Evolutionary conservation across 2,329 filamentous ascomycete species (phyloP).

Genomic region (Paramyrothecium sp.): DNA sequence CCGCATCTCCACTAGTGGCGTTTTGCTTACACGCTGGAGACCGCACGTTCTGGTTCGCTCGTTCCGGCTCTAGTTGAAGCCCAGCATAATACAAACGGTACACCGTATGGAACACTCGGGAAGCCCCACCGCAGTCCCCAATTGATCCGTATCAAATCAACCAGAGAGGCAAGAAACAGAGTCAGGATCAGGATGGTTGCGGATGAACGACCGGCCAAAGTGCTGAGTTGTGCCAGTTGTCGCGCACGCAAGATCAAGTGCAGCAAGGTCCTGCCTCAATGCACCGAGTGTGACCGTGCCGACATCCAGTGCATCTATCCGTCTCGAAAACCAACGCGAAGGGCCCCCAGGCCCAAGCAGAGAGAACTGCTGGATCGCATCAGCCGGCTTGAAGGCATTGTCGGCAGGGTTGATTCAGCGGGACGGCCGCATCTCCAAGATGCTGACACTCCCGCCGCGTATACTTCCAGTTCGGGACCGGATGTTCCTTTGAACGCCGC

Average conservation of each 20-base stretch:
- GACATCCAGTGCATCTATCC: slow-evolving; percentile 46
- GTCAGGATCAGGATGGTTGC: background rate
- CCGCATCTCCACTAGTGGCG: no score
- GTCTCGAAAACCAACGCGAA: slow-evolving; percentile 40
- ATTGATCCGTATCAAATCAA: no score
- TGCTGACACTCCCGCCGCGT: slow-evolving; percentile 1
- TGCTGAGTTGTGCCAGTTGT: slow-evolving; percentile 58
- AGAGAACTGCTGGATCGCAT: slow-evolving; percentile 42
- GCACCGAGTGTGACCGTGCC: slow-evolving; percentile 49
- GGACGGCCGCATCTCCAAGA: slow-evolving; percentile 19
- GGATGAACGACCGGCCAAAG: slow-evolving; percentile 19
- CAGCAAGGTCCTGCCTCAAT: slow-evolving; percentile 51
- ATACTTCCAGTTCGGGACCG: no score
- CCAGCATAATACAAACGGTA: no score
- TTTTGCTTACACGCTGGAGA: no score
- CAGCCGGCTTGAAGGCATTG: slow-evolving; percentile 42
- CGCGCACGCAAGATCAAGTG: slow-evolving; percentile 63
- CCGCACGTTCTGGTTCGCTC: no score
- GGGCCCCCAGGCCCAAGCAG: slow-evolving; percentile 38
- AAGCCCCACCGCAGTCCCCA: no score
- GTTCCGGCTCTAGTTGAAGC: no score
- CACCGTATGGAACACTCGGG: no score
- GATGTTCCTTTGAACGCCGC: no score
- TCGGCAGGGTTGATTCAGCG: slow-evolving; percentile 38
- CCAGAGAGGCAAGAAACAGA: background rate